Evolutionary conservation across 2,329 filamentous ascomycete genomes (phyloP).

Genomic region (Microascus cirrosus): DNA sequence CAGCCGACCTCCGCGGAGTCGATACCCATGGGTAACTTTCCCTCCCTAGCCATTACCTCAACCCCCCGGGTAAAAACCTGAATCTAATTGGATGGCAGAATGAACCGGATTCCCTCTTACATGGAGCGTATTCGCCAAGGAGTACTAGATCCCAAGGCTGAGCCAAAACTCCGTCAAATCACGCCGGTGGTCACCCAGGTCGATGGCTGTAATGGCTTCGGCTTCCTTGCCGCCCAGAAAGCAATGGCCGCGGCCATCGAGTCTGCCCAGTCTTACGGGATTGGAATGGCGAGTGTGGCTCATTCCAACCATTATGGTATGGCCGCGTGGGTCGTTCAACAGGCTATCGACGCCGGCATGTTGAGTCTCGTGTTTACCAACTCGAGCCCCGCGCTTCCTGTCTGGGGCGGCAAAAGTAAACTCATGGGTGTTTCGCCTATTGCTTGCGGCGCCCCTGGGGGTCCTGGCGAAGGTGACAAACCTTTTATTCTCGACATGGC

Average conservation of each 20-base stretch:
- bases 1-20: constrained; percentile 66
- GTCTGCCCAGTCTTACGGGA: constrained; percentile 53
- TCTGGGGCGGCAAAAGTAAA: constrained; percentile 57
- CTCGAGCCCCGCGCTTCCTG: constrained; percentile 60
- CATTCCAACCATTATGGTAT: constrained; percentile 79
- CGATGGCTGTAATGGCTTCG: constrained; percentile 60
- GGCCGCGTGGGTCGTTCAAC: constrained; percentile 69
- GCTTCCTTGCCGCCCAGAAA: constrained; percentile 56
- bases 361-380: constrained; percentile 64
- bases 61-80: background rate
- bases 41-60: background rate
- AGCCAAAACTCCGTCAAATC: constrained; percentile 45
- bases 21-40: constrained; percentile 52
- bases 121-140: constrained; percentile 60
- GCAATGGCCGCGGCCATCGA: constrained; percentile 59
- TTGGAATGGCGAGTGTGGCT: constrained; percentile 66
- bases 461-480: constrained; percentile 26
- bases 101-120: constrained; percentile 70
- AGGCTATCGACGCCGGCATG: constrained; percentile 61
- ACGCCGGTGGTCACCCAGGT: constrained; percentile 55
- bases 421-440: constrained; percentile 66
- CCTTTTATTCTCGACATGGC: constrained; percentile 66
- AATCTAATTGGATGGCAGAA: constrained; percentile 19
- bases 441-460: constrained; percentile 62
- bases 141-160: constrained; percentile 50